Conservation (phyloP, 148 eudicot genomes). For the Simmondsia chinensis region DNA sequence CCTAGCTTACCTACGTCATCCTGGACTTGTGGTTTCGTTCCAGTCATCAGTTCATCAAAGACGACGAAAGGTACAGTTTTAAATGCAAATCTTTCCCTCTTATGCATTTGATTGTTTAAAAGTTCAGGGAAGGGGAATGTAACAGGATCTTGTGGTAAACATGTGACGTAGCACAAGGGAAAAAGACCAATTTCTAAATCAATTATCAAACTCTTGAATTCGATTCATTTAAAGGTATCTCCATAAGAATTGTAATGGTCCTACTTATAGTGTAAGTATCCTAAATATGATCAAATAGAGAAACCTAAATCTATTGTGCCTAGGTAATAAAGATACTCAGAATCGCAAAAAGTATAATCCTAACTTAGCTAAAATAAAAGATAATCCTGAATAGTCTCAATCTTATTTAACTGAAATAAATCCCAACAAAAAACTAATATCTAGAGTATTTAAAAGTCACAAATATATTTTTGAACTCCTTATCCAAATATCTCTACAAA, state of each 20-base stretch:
- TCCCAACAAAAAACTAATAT: not conserved
- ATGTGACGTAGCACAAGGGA: too few relatives aligned
- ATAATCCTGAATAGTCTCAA: not conserved
- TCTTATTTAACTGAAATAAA: not conserved
- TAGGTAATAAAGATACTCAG: too few relatives aligned
- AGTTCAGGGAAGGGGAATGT: not conserved
- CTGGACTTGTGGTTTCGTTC: constrained; percentile 23
- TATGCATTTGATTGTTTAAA: not conserved
- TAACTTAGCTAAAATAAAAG: not conserved
- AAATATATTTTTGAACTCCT: not conserved
- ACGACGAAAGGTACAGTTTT: constrained; percentile 20
- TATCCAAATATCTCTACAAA: not conserved
- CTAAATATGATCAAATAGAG: too few relatives aligned
- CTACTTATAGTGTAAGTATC: too few relatives aligned
- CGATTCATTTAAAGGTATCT: too few relatives aligned
- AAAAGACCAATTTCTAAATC: too few relatives aligned
- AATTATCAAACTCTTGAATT: too few relatives aligned
- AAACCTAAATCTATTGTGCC: too few relatives aligned
- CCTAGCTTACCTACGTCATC: constrained; percentile 13
- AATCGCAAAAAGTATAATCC: too few relatives aligned
- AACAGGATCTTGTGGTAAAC: too few relatives aligned
- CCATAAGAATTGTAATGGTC: too few relatives aligned
- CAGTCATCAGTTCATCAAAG: constrained; percentile 15
- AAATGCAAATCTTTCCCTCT: not conserved
- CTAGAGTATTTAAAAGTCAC: too few relatives aligned